Conservation (phyloP, 1,284 basidiomycete species). For the Quambalaria eucalypti region DNA sequence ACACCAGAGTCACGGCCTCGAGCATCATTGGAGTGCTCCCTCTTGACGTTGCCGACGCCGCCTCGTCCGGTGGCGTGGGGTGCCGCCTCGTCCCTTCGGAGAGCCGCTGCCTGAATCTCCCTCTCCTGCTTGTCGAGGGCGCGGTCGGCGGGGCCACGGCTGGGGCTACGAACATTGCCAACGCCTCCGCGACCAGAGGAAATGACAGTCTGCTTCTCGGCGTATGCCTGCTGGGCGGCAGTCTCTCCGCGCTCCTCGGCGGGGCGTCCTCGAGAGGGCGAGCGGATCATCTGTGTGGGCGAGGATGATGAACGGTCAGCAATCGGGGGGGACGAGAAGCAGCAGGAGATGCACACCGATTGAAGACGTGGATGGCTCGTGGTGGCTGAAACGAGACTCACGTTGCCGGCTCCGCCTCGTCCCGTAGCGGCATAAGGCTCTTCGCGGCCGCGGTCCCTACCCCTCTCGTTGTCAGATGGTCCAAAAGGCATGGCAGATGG, state of each 20-base stretch:
- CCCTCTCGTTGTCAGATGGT: not conserved
- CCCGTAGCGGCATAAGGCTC: not conserved
- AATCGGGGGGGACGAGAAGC: not conserved
- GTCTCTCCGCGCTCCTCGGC: slow-evolving; percentile 2
- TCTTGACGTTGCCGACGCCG: slow-evolving; percentile 57
- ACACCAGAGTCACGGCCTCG: slow-evolving; percentile 15
- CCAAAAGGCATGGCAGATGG: not conserved
- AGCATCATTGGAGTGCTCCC: slow-evolving; percentile 11
- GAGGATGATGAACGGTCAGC: slow-evolving; percentile 2
- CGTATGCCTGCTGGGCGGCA: slow-evolving; percentile 1
- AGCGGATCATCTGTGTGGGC: slow-evolving; percentile 8
- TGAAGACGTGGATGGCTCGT: not conserved
- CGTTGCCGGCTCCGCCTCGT: slow-evolving; percentile 8
- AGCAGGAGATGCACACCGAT: not conserved
- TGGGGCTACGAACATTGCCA: slow-evolving; percentile 67
- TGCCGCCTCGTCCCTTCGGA: slow-evolving; percentile 48
- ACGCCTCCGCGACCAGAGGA: slow-evolving; percentile 66
- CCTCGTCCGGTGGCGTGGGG: slow-evolving; percentile 62
- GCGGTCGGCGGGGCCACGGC: slow-evolving; percentile 53
- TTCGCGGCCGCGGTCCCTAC: slow-evolving; percentile 9
- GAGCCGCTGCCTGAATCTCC: slow-evolving; percentile 31
- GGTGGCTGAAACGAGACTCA: too few relatives aligned
- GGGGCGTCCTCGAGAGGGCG: slow-evolving; percentile 8
- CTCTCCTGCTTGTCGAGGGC: slow-evolving; percentile 24
- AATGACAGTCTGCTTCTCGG: slow-evolving; percentile 25